Base-by-base conservation (phyloP, 2,329 filamentous ascomycete genomes). In the Arthrobotrys entomopaga region DNA sequence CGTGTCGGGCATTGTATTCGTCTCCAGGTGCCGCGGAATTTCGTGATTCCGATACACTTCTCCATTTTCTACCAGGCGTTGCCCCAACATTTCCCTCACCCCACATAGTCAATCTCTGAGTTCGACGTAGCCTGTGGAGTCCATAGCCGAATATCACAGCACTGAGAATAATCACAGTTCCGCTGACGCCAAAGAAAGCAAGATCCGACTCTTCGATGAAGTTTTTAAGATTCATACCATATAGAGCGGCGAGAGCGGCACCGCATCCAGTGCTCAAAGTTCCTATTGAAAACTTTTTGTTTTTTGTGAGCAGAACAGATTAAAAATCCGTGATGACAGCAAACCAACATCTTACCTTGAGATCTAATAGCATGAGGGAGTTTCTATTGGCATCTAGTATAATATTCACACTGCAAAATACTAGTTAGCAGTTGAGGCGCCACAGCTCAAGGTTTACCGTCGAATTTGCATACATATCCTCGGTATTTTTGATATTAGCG, bases 141-240 rank as follows among this genome's bases (percentile, higher is more conserved):
- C 95, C 93, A 82, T 94, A 97, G 79, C 87, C 86, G 83, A 91
- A 94, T 59, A 97, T 91, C 7, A 93, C 78, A 64, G 89, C 86
- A 13, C 91, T 92, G 81, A 93, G 89, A 66, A 89, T 79, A 66
- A 90, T 86, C 67, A 91, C 96, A 74, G 87, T 84, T 16, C 84
- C 85, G 1, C 90, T 92, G 73, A 99, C 89, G 63, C 87, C 87
- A 53, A 86, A 86, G 81, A 99, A 98, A 10, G 94, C 95, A 81
- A 92, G 87, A 81, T 92, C 87, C 0, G 91, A 93, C 81, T 98
- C 94, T 83, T 99, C 95, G 79, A 98, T 92, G 82, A 97, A 98
- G 82, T 98, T 98, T 81, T 97, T 96, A 77, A 99, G 84, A 83
- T 99, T 99, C 93, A 98, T 98, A 78, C 95, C 95, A 85, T 98